phyloP scores from a whole-genome alignment of 768 basidiomycete genomes.

The Tulasnella sp. region DNA sequence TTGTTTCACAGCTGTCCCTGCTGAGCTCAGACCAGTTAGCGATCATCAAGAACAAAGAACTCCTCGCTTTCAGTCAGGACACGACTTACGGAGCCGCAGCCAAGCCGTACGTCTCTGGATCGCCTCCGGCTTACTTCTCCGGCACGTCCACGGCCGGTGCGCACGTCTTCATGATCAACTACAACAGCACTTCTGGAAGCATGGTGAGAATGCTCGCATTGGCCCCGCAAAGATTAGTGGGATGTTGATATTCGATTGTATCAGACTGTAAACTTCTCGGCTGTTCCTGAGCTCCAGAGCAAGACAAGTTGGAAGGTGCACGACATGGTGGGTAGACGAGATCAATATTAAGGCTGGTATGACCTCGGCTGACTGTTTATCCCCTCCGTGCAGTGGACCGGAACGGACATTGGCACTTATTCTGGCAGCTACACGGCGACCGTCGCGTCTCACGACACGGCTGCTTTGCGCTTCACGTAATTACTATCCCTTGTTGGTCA shows the following conservation, averaged over 20 bases:
- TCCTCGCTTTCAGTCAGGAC: constrained; percentile 48
- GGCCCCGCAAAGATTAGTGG: neutral
- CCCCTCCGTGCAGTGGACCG: constrained; percentile 29
- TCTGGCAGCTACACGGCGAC: constrained; percentile 30
- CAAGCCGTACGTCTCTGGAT: constrained; percentile 35
- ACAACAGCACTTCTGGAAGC: constrained; percentile 27
- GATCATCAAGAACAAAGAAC: constrained; percentile 40
- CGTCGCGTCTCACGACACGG: constrained; percentile 42
- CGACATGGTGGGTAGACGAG: constrained; percentile 31
- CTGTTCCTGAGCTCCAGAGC: constrained; percentile 35
- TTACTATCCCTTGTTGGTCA: neutral
- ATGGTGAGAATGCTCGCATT: neutral
- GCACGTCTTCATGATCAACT: constrained; percentile 48
- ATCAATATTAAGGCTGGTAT: neutral
- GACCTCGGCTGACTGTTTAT: no score
- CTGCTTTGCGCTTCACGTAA: constrained; percentile 34
- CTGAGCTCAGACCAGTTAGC: constrained; percentile 33
- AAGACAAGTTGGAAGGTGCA: constrained; percentile 32
- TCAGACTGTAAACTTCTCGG: constrained; percentile 36
- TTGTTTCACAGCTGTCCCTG: constrained; percentile 29
- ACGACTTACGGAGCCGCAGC: constrained; percentile 35
- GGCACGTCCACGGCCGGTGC: constrained; percentile 38
- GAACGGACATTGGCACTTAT: constrained; percentile 31
- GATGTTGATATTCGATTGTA: neutral
- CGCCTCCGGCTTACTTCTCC: constrained; percentile 42